Evolutionary conservation across 2,329 filamentous ascomycete species (phyloP).

Genomic region (Atkinsonella texensis): DNA sequence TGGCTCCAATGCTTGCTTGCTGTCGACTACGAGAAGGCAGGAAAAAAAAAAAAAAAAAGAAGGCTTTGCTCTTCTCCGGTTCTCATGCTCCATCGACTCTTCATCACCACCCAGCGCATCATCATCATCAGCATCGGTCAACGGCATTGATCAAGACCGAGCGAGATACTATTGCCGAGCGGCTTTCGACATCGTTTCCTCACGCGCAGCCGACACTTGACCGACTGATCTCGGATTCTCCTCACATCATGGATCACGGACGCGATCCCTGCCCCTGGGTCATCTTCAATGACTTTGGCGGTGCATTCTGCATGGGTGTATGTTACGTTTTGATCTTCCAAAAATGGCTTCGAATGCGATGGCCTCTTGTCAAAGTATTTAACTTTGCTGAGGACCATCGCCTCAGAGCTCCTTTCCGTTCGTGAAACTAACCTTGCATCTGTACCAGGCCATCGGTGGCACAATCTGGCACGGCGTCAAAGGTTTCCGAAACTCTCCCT

Average conservation of each 20-base stretch:
- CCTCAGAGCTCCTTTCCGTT: too few species aligned
- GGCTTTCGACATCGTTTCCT: background rate
- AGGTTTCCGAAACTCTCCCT: slow-evolving; percentile 78
- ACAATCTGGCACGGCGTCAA: slow-evolving; percentile 96
- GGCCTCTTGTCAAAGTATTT: background rate
- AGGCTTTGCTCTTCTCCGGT: background rate
- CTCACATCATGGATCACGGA: slow-evolving; percentile 72
- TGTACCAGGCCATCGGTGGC: slow-evolving; percentile 53
- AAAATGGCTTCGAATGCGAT: background rate
- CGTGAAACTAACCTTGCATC: background rate
- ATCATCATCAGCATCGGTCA: background rate
- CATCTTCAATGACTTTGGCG: slow-evolving; percentile 92
- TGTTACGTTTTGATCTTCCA: slow-evolving; percentile 18
- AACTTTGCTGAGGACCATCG: too few species aligned
- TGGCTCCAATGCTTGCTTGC: background rate
- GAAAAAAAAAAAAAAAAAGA: slow-evolving; percentile 1
- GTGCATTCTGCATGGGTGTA: slow-evolving; percentile 95
- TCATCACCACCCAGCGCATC: slow-evolving; percentile 1
- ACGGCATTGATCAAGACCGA: background rate
- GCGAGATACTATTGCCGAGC: background rate
- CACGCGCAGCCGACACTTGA: background rate
- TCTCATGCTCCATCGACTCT: background rate
- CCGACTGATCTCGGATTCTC: background rate
- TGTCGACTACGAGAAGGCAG: background rate
- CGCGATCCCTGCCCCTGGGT: slow-evolving; percentile 97